phyloP scores from a whole-genome alignment of 1,139 yeast species.

The Zygoascus hellenicus region DNA sequence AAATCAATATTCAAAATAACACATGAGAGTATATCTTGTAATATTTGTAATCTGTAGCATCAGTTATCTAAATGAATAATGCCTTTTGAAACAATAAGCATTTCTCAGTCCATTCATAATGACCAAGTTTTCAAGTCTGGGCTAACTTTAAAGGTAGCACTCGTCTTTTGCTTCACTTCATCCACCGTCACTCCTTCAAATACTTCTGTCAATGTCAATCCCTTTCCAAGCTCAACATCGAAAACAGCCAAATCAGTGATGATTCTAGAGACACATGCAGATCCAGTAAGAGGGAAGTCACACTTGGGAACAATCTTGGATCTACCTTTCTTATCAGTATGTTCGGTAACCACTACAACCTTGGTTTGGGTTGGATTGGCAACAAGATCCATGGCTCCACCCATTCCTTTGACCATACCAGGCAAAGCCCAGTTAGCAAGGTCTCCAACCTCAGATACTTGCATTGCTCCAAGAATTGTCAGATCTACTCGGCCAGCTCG shows the following conservation, averaged over 20 bases:
- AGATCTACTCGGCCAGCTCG: conserved; percentile 40
- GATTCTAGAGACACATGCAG: conserved; percentile 40
- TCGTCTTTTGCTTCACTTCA: conserved; percentile 37
- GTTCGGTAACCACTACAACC: conserved; percentile 43
- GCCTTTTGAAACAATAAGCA: too few species aligned
- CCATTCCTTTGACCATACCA: conserved; percentile 45
- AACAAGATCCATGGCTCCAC: conserved; percentile 49
- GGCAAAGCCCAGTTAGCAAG: conserved; percentile 47
- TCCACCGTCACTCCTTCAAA: conserved; percentile 37
- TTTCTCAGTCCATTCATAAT: too few species aligned
- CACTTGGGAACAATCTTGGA: conserved; percentile 41
- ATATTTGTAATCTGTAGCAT: too few species aligned
- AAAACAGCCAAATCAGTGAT: conserved; percentile 45
- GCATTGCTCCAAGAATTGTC: conserved; percentile 43
- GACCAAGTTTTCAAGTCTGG: conserved; percentile 22
- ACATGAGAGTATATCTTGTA: neutral
- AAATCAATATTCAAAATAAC: neutral
- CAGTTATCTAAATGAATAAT: too few species aligned
- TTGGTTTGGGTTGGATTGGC: conserved; percentile 40
- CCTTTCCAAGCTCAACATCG: conserved; percentile 37
- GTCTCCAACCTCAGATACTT: conserved; percentile 41
- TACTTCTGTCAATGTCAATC: conserved; percentile 37
- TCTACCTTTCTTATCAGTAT: conserved; percentile 40
- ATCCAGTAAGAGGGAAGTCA: conserved; percentile 43
- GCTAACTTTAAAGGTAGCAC: conserved; percentile 36